Evolutionary conservation across 192 early-diverging fungal genomes (phyloP), one percentile per base, ranked within the genome.

Genomic region (Entomortierella parvispora): DNA sequence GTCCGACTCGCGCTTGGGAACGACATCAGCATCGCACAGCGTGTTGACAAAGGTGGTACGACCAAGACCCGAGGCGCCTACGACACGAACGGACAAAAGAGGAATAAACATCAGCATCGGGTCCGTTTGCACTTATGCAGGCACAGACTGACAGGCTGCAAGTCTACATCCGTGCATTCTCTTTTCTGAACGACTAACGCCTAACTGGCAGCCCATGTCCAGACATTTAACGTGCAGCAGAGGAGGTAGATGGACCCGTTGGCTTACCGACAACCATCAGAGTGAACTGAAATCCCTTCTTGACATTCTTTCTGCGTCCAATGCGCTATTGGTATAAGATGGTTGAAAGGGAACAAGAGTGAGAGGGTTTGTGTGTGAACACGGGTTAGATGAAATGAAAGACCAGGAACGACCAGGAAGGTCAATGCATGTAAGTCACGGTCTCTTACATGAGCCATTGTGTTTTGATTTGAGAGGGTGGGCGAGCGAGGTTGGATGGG

Each of bases 31-130:
- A 81, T 95, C 94, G 83, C 97, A 99, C 37, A 99, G 87, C 10
- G 98, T 97, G 87, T 99, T 99, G 52, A 98, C 90, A 86, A 99
- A 98, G 43, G 98, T 99, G 50, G 96, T 95, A 63, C 97, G 96
- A n/a, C 98, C 98, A 25, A 96, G 89, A 40, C 98, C 98, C 15
- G 97, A 95, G 42, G 93, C 90, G 62, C 95, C 94, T 94, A 65
- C 29, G 17, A 18, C 11, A 65, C 29, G 2, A 56, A 23, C 10
- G 11, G 22, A 50, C 28, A 45, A 50, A 37, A 20, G 23, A 40
- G 34, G 45, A 47, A 52, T 12, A 17, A 17, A 42, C 11, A 53
- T 15, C 23, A 57, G n/a, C 22, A n/a, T 40, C 23, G 26, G 20
- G 5, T 59, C 29, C 37, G 12, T 40, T 5, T 5, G 12, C 37